A percentile compares a stretch with the other conserved stretches of the same genome.
Conservation (phyloP, 2,329 filamentous ascomycete genomes). For the Iodosphaeria phyllophila region DNA sequence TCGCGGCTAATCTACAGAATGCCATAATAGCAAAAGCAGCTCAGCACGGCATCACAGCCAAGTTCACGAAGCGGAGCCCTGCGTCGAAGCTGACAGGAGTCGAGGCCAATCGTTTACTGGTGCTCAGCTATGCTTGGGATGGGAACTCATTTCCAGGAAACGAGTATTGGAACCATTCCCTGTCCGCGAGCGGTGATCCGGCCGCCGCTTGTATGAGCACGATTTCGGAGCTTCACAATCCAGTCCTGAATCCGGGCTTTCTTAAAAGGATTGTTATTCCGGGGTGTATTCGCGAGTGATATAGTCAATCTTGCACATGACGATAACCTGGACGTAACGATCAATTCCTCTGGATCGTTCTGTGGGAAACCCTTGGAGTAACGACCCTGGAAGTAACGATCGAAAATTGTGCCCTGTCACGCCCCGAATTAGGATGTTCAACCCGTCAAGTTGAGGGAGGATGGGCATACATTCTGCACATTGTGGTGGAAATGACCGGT, state of each 20-base stretch:
- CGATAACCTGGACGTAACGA: too few species aligned
- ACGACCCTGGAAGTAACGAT: too few species aligned
- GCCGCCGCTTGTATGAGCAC: constrained; percentile 16
- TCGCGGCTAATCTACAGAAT: not conserved
- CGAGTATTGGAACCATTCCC: constrained; percentile 11
- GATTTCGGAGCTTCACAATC: constrained; percentile 15
- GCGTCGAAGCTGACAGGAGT: constrained; percentile 7
- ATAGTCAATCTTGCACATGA: too few species aligned
- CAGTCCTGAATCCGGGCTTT: constrained; percentile 11
- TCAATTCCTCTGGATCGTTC: too few species aligned
- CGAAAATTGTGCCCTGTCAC: too few species aligned
- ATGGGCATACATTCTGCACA: too few species aligned
- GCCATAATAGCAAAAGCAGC: constrained; percentile 1
- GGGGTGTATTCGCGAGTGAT: too few species aligned
- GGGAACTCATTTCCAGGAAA: constrained; percentile 15
- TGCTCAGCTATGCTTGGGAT: constrained; percentile 15
- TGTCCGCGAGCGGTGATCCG: constrained; percentile 12
- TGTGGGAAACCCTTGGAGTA: too few species aligned
- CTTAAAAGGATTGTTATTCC: constrained; percentile 10
- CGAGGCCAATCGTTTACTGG: constrained; percentile 8
- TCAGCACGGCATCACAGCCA: constrained; percentile 5
- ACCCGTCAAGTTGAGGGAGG: too few species aligned
- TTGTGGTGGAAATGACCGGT: too few species aligned
- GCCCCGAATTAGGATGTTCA: too few species aligned
- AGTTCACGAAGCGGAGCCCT: constrained; percentile 9